Evolutionary conservation across 768 basidiomycete species (phyloP), one percentile per base, ranked within the genome.

Genomic region (Boletales sp.): DNA sequence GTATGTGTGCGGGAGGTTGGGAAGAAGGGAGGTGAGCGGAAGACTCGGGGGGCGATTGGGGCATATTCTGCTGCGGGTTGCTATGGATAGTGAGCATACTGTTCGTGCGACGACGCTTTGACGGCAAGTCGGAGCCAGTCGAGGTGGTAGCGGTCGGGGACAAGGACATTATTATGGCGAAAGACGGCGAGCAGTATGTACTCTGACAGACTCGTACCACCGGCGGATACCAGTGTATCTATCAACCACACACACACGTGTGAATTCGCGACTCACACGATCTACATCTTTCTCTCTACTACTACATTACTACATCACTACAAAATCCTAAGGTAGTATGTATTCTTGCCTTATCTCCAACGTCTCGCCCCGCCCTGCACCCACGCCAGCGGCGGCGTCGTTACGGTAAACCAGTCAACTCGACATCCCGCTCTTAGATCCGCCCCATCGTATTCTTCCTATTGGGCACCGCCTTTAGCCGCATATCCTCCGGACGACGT

Each of bases 141-240:
- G 80, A 79, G 45, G 73, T 64, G 11, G 84, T 79, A 43, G 80
- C 72, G 42, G 79, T 69, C 43, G 85, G 83, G 54, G 83, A 84
- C 65, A 84, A 71, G 50, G 86, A 87, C 86, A 87, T 87, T 27
- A 27, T 7, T 27, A 27, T 27, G 46, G 24, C 34, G 63, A 54
- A 34, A 34, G 42, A 53, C 40, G 50, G 53, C 56, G 60, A 52
- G 24, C 50, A 42, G n/a, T 43, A 14, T 29, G 12, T 4, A 15
- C 34, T 13, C 34, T 34, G 34, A 34, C 39, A 29, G 13, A 30
- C 55, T 47, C 59, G 59, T 58, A 60, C 35, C 47, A 48, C 40
- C 21, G 11, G 32, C 32, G 14, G 32, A 34, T 34, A 34, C 34
- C 34, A 34, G 34, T 15, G 34, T 34, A 27, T 27, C 24, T n/a